Base-by-base conservation (phyloP, 2,329 filamentous ascomycete genomes). In the Beauveria sp. region DNA sequence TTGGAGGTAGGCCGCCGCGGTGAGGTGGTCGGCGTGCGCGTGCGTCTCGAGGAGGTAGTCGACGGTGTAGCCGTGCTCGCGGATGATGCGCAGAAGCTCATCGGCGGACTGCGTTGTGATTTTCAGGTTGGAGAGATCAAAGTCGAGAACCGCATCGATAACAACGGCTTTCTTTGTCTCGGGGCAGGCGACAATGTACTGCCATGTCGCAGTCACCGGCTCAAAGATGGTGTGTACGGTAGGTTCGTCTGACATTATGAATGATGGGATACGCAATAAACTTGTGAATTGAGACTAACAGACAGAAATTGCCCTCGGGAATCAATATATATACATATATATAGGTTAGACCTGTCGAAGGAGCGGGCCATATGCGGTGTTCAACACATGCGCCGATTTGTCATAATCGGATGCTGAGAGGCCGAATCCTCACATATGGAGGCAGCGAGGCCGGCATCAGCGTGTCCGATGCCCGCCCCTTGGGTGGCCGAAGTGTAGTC, bases 111-210 rank as follows among this genome's bases (percentile, higher is more conserved):
- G 53, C 0, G 85, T 87, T 5, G 70, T 75, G 61, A 45, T n/a
- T 8, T 24, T 55, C 24, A 55, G 14, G 5, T 18, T 74, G 28
- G 66, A 56, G 0, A 76, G 74, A 50, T 85, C 78, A 63, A 79
- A 86, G 68, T 87, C 79, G 2, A 88, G 68, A 0, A 88, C 86
- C 0, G 85, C 75, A 65, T 88, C 86, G 65, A 88, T 86, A 58
- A 88, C 82, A 61, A 77, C 79, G 1, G 83, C 81, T 0, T 67
- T 67, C 1, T 66, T 68, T 0, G 81, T 83, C 0, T 67, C 62
- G 0, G 81, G 78, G 63, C 86, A 84, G 0, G 77, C 80, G 1
- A 88, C 79, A 0, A 87, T 65, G 64, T 86, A 86, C 67, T 87
- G 85, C 80, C 81, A 86, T 12, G 83, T 84, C 10, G 74, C 75